phyloP scores from a whole-genome alignment of 2,329 filamentous ascomycete species.

The Colletotrichum sidae region DNA sequence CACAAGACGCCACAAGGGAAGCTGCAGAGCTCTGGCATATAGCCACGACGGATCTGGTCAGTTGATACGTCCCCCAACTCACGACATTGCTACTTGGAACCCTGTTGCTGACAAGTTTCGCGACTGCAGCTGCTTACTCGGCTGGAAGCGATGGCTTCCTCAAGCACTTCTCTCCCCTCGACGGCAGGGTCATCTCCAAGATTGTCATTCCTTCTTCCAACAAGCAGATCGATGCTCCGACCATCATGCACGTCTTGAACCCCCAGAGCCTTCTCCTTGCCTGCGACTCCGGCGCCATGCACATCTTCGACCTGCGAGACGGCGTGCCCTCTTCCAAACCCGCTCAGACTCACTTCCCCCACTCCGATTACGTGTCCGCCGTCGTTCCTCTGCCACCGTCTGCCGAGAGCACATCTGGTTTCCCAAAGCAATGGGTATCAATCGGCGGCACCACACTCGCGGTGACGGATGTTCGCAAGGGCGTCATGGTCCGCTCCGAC shows the following conservation, averaged over 20 bases:
- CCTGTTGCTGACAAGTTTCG: constrained; percentile 31
- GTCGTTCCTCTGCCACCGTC: constrained; percentile 85
- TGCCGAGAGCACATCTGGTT: constrained; percentile 85
- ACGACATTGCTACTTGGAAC: neutral
- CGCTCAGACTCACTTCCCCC: constrained; percentile 84
- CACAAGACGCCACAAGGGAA: constrained; percentile 92
- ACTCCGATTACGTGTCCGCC: constrained; percentile 93
- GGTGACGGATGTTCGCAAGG: constrained; percentile 87
- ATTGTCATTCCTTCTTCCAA: constrained; percentile 76
- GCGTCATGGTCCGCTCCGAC: constrained; percentile 88
- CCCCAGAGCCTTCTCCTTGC: constrained; percentile 89
- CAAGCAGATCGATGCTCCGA: constrained; percentile 75
- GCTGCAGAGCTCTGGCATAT: constrained; percentile 86
- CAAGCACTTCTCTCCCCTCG: constrained; percentile 67
- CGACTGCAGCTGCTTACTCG: constrained; percentile 66
- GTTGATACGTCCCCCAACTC: constrained; percentile 48
- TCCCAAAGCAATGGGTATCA: constrained; percentile 93
- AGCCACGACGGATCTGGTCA: constrained; percentile 79
- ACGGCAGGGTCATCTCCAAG: constrained; percentile 82
- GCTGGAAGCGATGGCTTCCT: constrained; percentile 71
- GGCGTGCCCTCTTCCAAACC: constrained; percentile 71
- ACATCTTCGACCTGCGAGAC: constrained; percentile 86
- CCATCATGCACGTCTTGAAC: constrained; percentile 84
- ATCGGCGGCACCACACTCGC: constrained; percentile 93
- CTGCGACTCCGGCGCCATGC: constrained; percentile 89